These are phyloP conservation scores for Paramecium sonneborni DNA, from an alignment of 73 alveolate species.

Conservation along the genomic window DNA sequence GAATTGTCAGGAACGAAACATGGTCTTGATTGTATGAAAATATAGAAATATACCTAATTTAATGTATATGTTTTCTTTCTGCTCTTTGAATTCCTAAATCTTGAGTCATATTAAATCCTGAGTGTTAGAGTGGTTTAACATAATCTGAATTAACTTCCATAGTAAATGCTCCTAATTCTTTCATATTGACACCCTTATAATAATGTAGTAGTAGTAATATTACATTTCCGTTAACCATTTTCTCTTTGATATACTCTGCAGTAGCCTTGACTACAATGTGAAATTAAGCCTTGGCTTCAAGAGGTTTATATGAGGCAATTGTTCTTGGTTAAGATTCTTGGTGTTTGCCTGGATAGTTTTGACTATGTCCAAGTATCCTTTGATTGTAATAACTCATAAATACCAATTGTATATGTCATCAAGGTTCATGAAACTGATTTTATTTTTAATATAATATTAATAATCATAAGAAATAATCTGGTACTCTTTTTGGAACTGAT, in stretches of 20 bases:
- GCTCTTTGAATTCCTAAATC: slow-evolving; percentile 60
- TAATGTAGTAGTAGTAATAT: not conserved
- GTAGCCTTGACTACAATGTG: slow-evolving; percentile 60
- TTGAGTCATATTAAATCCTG: slow-evolving; percentile 56
- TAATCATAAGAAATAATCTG: slow-evolving; percentile 54
- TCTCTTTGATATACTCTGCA: slow-evolving; percentile 63
- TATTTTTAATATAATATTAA: not conserved
- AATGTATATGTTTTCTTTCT: slow-evolving; percentile 62
- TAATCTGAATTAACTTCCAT: slow-evolving; percentile 52
- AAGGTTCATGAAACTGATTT: slow-evolving; percentile 52
- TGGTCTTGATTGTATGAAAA: slow-evolving; percentile 26
- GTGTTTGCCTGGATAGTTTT: slow-evolving; percentile 65
- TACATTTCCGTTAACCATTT: slow-evolving; percentile 64
- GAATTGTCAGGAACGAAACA: slow-evolving; percentile 66
- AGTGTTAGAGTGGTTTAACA: slow-evolving; percentile 56
- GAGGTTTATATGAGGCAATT: slow-evolving; percentile 51
- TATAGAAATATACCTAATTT: slow-evolving; percentile 22
- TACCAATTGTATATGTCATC: slow-evolving; percentile 60
- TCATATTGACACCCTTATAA: slow-evolving; percentile 63
- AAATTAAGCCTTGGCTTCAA: slow-evolving; percentile 64
- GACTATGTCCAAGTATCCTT: slow-evolving; percentile 50
- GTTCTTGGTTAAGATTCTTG: slow-evolving; percentile 65
- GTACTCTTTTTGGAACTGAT: slow-evolving; percentile 11
- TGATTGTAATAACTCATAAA: not conserved
- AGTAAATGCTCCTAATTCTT: slow-evolving; percentile 65